Evolutionary conservation across 176 grass and related monocot species (phyloP).

Genomic region (Thalia dealbata): DNA sequence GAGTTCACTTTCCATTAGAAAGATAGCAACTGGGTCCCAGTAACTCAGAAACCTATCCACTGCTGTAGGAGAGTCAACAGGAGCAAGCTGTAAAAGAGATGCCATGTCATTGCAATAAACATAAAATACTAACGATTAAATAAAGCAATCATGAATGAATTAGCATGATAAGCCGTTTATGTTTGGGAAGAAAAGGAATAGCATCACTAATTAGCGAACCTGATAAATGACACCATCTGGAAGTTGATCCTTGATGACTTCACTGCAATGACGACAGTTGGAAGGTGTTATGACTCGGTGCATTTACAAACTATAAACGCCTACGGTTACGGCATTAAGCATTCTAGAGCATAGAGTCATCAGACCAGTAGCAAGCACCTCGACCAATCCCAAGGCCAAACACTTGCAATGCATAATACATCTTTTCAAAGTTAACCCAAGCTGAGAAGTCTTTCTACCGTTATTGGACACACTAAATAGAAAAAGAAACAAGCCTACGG

Average conservation of each 20-base stretch:
- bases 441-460: neutral
- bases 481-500: too few relatives aligned
- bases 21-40: conserved; percentile 61
- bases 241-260: conserved; percentile 66
- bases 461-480: neutral
- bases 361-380: neutral
- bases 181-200: neutral
- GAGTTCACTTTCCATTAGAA: conserved; percentile 93
- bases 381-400: neutral
- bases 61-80: conserved; percentile 58
- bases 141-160: neutral
- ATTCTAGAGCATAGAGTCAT: neutral
- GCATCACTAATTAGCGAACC: conserved; percentile 16
- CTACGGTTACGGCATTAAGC: neutral
- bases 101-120: neutral
- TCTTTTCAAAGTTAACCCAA: neutral
- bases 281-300: neutral
- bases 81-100: conserved; percentile 48
- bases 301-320: neutral
- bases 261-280: conserved; percentile 29
- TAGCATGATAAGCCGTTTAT: neutral
- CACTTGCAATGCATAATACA: neutral
- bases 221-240: conserved; percentile 77
- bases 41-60: conserved; percentile 59
- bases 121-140: neutral